Evolutionary conservation across 2,329 filamentous ascomycete species (phyloP), one percentile per base, ranked within the genome.

Genomic region (Diplocarpon rosae): DNA sequence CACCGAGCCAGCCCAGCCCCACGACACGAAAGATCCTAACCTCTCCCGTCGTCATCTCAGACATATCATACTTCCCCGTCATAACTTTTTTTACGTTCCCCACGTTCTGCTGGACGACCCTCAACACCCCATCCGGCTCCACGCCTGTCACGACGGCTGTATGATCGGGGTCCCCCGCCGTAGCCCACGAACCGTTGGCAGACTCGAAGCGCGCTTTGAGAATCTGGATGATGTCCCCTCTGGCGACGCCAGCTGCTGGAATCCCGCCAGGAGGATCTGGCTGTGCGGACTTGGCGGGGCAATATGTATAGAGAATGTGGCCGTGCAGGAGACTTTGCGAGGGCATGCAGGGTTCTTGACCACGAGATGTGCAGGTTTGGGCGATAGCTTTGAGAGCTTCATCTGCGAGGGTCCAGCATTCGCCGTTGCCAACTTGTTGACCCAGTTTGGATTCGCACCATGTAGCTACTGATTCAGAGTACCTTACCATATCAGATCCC

Each of bases 371-470:
- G 34, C 50, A 53, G 3, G 48, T 49, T 15, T 42, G 40, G 4
- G 55, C 56, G 15, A 63, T 45, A 4, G 53, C 54, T 30, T 55
- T 45, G 3, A 64, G 50, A 3, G 56, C 62, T 30, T 60, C 51
- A 29, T 59, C 52, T 6, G 62, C 62, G 13, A 65, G 52, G 3
- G 63, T 63, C 62, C 63, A 65, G 43, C 63, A 65, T 44, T 65
- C 62, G 5, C 63, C 63, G 45, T 65, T 57, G 10, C 63, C 64
- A 3, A 66, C 62, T 45, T 59, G 52, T 10, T 45, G 46, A 2
- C 61, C 62, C 24, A 62, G 50, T 37, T 54, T 46, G 3, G 46
- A 45, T 39, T 60, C 53, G 27, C 57, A 57, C 58, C 59, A 66
- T 4, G 39, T 31, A 6, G 62, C 59, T 31, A 66, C 50, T 15